These are phyloP conservation scores for Penicillium oxalicum DNA, from an alignment of 2,329 filamentous ascomycete species.

Conservation along the genomic window DNA sequence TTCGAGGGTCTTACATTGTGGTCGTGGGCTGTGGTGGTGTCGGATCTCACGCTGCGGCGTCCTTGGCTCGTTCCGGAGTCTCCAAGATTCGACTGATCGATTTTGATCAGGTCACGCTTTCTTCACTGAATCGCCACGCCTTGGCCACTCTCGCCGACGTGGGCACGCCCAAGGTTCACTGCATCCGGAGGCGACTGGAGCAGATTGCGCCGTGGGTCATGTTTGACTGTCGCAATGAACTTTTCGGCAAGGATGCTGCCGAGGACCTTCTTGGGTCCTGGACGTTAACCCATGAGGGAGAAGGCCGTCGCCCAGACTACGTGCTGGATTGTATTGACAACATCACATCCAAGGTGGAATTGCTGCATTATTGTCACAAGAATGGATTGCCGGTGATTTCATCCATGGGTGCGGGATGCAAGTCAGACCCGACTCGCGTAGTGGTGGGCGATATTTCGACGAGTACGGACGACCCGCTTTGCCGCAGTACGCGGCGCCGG, in stretches of 20 bases:
- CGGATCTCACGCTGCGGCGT: conserved; percentile 81
- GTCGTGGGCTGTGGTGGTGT: conserved; percentile 93
- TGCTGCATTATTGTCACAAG: conserved; percentile 81
- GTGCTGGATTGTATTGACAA: conserved; percentile 99
- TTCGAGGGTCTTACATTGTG: conserved; percentile 76
- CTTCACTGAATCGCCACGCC: conserved; percentile 90
- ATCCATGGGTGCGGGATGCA: conserved; percentile 94
- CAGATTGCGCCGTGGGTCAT: conserved; percentile 87
- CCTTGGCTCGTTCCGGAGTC: conserved; percentile 82
- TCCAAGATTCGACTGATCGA: conserved; percentile 84
- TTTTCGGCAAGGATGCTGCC: conserved; percentile 67
- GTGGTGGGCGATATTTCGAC: conserved; percentile 85
- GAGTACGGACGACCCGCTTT: conserved; percentile 83
- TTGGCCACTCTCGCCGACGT: conserved; percentile 92
- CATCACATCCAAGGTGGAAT: conserved; percentile 89
- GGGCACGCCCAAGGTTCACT: conserved; percentile 84
- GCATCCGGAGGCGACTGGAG: conserved; percentile 70
- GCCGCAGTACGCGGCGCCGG: conserved; percentile 72
- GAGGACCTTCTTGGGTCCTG: conserved; percentile 62
- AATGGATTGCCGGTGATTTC: conserved; percentile 77
- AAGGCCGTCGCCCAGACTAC: conserved; percentile 62
- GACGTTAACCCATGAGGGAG: conserved; percentile 43
- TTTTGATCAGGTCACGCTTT: conserved; percentile 95
- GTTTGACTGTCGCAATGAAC: conserved; percentile 79
- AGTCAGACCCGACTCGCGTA: conserved; percentile 77